Conservation (phyloP, 139 green algal genomes). For the Trebouxia sp. region DNA sequence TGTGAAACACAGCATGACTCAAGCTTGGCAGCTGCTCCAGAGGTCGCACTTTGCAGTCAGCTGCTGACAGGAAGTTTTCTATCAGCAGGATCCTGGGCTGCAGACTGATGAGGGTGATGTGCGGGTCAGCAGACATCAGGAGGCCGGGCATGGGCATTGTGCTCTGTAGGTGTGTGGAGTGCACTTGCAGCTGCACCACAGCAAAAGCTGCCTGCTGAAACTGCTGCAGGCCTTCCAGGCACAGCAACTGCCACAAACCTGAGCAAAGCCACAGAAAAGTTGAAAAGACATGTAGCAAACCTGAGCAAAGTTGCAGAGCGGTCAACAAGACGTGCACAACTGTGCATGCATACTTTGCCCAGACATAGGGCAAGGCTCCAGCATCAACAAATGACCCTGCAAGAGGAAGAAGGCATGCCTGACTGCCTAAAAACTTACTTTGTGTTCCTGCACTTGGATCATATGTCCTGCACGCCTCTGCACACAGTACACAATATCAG, state of each 20-base stretch:
- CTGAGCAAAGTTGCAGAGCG: no score
- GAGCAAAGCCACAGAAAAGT: not conserved
- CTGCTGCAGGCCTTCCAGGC: not conserved
- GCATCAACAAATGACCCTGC: no score
- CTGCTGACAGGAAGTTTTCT: constrained; percentile 1
- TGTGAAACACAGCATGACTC: no score
- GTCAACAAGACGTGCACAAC: no score
- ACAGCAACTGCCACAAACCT: not conserved
- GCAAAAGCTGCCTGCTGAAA: not conserved
- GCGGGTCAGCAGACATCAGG: not conserved
- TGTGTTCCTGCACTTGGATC: no score
- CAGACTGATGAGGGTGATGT: constrained; percentile 27
- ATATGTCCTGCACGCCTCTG: no score
- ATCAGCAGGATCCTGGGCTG: constrained; percentile 13
- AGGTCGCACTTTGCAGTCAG: constrained; percentile 6
- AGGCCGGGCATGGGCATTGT: constrained; percentile 7
- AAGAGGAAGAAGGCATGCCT: no score
- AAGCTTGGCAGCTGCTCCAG: no score
- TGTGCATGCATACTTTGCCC: no score
- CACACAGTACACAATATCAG: no score
- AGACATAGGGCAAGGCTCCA: no score
- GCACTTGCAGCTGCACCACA: not conserved
- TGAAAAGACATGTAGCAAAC: not conserved
- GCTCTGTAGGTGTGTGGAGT: not conserved
- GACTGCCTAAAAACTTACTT: no score